Percentiles rank a stretch among this genome's conserved stretches.
Evolutionary conservation across 108 stramenopile genomes (phyloP).

Genomic region (Thalassiosira profunda): DNA sequence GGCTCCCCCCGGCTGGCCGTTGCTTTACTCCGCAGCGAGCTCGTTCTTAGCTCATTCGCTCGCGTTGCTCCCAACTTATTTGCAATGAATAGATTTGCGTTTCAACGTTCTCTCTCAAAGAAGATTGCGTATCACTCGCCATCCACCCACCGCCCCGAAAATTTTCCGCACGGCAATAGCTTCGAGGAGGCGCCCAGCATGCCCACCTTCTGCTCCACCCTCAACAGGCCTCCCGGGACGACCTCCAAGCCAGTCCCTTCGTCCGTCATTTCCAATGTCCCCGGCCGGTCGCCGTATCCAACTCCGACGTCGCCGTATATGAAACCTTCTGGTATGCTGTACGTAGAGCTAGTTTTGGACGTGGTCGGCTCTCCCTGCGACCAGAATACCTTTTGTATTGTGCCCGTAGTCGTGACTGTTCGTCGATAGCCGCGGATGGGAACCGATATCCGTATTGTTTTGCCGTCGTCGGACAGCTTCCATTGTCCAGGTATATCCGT

Average conservation of each 20-base stretch:
- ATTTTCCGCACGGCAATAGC: conserved; percentile 78
- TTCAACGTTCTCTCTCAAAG: too few relatives aligned
- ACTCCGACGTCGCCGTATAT: conserved; percentile 75
- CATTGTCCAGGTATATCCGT: conserved; percentile 64
- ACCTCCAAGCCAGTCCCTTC: conserved; percentile 20
- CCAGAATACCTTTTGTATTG: conserved; percentile 82
- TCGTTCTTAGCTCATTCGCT: too few relatives aligned
- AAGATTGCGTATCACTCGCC: too few relatives aligned
- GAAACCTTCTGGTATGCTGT: conserved; percentile 79
- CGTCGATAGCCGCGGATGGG: conserved; percentile 71
- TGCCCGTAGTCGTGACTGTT: conserved; percentile 85
- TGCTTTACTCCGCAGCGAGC: too few relatives aligned
- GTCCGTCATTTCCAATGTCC: conserved; percentile 51
- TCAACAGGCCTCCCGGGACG: conserved; percentile 59
- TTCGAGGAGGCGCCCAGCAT: conserved; percentile 65
- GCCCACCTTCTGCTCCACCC: conserved; percentile 78
- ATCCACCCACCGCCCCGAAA: conserved; percentile 41
- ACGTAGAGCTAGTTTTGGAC: conserved; percentile 63
- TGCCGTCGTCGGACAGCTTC: conserved; percentile 74
- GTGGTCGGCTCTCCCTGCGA: conserved; percentile 58
- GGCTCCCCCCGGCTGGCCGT: too few relatives aligned
- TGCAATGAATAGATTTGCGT: too few relatives aligned
- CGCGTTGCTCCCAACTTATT: too few relatives aligned
- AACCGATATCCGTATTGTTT: conserved; percentile 66
- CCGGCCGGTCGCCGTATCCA: conserved; percentile 52